A percentile compares a stretch with the other conserved stretches of the same genome.
phyloP scores from a whole-genome alignment of 2,329 filamentous ascomycete species.

The Fusarium liriodendri region DNA sequence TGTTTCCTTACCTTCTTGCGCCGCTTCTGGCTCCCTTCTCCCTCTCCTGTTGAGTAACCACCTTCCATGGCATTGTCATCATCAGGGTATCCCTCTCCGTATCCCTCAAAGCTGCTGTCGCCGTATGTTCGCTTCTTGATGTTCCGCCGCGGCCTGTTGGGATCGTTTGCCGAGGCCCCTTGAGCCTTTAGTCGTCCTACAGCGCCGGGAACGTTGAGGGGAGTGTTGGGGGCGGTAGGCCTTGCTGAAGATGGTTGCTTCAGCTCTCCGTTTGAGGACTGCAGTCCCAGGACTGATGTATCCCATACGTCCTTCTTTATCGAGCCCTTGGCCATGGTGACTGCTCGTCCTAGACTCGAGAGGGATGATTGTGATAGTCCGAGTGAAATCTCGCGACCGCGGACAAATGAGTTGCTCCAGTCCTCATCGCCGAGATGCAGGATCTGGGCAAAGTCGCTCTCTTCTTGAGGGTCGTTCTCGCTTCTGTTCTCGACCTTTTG shows the following conservation, averaged over 20 bases:
- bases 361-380: constrained; percentile 61
- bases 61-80: constrained; percentile 69
- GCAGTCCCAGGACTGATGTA: constrained; percentile 67
- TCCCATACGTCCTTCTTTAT: constrained; percentile 69
- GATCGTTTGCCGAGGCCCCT: constrained; percentile 56
- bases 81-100: constrained; percentile 77
- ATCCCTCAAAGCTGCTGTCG: constrained; percentile 80
- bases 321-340: constrained; percentile 67
- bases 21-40: constrained; percentile 73
- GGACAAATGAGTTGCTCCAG: constrained; percentile 65
- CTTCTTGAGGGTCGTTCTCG: constrained; percentile 38
- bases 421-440: constrained; percentile 64
- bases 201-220: constrained; percentile 51
- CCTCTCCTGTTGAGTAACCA: constrained; percentile 79
- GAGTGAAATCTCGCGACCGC: constrained; percentile 65
- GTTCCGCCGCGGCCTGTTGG: constrained; percentile 69
- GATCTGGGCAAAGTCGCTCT: constrained; percentile 64
- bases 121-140: constrained; percentile 82
- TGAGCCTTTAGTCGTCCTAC: constrained; percentile 53
- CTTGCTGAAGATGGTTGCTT: constrained; percentile 58
- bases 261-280: constrained; percentile 55
- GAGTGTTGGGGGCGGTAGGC: constrained; percentile 65
- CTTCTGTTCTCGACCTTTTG: constrained; percentile 63
- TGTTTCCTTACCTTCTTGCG: constrained; percentile 69
- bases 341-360: constrained; percentile 60